Evolutionary conservation across 176 grass and related monocot species (phyloP).

Genomic region (Oryza rufipogon): DNA sequence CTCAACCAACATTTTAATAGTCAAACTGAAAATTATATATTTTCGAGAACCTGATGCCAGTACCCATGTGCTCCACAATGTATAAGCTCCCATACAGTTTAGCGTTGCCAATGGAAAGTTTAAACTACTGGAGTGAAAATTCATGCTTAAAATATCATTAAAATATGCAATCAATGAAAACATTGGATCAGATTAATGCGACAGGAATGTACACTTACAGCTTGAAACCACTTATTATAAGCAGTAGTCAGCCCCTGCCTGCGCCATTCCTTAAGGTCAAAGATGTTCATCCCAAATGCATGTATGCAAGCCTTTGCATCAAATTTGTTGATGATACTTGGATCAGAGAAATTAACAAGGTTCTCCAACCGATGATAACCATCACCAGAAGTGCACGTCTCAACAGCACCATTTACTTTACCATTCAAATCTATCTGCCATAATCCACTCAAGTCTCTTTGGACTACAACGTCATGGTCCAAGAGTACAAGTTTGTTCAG

Average conservation of each 20-base stretch:
- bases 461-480: conserved; percentile 91
- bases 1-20: not conserved
- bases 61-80: not conserved
- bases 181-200: not conserved
- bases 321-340: conserved; percentile 51
- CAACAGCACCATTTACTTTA: conserved; percentile 72
- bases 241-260: conserved; percentile 50
- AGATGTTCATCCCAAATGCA: conserved; percentile 88
- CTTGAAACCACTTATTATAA: conserved; percentile 70
- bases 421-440: conserved; percentile 71
- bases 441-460: conserved; percentile 61
- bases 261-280: conserved; percentile 80
- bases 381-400: conserved; percentile 51
- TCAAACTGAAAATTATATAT: not conserved
- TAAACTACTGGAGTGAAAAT: not conserved
- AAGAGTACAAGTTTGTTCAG: conserved; percentile 82
- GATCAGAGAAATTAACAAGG: conserved; percentile 75
- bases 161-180: not conserved
- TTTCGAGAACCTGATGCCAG: not conserved
- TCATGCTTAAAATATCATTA: not conserved
- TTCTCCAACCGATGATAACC: conserved; percentile 51
- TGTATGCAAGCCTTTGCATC: conserved; percentile 68
- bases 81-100: not conserved
- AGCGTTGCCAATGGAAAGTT: not conserved
- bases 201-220: conserved; percentile 49